Conservation (phyloP, 2,329 filamentous ascomycete species). For the Cladosporium sp. region DNA sequence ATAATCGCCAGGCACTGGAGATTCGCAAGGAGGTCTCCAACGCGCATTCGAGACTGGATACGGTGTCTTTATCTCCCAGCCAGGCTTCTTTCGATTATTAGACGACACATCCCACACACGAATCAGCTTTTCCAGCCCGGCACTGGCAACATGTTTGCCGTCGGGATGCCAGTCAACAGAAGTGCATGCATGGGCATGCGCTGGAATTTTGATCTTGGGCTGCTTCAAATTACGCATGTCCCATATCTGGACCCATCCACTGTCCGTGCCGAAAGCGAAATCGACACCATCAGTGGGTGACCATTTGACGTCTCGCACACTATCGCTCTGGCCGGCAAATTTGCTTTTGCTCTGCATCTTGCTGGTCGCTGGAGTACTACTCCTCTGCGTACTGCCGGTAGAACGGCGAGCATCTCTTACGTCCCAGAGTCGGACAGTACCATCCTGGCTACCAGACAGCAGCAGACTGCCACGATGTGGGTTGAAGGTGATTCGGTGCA, state of each 20-base stretch:
- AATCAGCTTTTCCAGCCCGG: constrained; percentile 62
- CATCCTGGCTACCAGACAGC: constrained; percentile 65
- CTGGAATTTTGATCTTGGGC: constrained; percentile 61
- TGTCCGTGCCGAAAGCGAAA: constrained; percentile 66
- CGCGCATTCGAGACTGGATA: constrained; percentile 62
- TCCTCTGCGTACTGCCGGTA: constrained; percentile 28
- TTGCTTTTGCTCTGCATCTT: constrained; percentile 56
- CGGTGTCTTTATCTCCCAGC: constrained; percentile 59
- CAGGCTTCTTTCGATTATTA: constrained; percentile 59
- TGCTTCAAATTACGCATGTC: constrained; percentile 59
- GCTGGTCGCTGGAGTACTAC: constrained; percentile 43
- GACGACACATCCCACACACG: constrained; percentile 65
- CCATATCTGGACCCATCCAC: constrained; percentile 64
- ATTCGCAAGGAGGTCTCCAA: constrained; percentile 63
- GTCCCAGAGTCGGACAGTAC: constrained; percentile 65
- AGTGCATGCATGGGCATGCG: constrained; percentile 58
- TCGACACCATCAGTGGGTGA: constrained; percentile 62
- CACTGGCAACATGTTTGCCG: constrained; percentile 63
- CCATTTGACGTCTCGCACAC: constrained; percentile 65
- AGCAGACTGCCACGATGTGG: constrained; percentile 61
- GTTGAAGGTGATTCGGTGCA: constrained; percentile 66
- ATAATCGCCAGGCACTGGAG: constrained; percentile 51
- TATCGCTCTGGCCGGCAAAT: constrained; percentile 60
- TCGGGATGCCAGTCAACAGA: constrained; percentile 68
- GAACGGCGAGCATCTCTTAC: constrained; percentile 52